Evolutionary conservation across 2,329 filamentous ascomycete species (phyloP).

Genomic region (Amauroascus verrucosus): DNA sequence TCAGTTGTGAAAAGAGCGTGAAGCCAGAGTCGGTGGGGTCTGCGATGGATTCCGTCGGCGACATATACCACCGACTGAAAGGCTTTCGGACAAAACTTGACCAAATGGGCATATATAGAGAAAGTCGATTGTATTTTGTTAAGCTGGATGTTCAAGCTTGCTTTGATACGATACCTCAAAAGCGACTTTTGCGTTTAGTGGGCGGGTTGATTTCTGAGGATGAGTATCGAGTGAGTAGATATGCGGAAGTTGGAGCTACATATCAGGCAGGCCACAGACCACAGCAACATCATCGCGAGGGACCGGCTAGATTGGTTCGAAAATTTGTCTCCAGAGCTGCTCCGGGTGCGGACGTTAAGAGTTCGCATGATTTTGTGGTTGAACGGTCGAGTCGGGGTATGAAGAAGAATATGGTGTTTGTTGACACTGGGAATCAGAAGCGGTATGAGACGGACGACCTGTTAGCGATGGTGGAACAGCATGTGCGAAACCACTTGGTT

Average conservation of each 20-base stretch:
- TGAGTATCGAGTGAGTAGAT: conserved; percentile 61
- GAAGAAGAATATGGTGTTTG: conserved; percentile 58
- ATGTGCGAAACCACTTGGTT: conserved; percentile 76
- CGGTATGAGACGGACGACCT: conserved; percentile 50
- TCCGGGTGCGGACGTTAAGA: conserved; percentile 33
- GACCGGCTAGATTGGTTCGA: conserved; percentile 23
- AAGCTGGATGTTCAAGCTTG: conserved; percentile 88
- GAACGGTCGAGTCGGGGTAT: conserved; percentile 24
- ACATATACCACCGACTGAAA: conserved; percentile 65
- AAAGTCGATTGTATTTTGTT: conserved; percentile 59
- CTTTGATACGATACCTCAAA: conserved; percentile 90
- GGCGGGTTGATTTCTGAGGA: conserved; percentile 45
- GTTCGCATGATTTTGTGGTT: conserved; percentile 39
- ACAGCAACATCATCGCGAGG: conserved; percentile 5
- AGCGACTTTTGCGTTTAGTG: conserved; percentile 58
- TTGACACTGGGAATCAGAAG: conserved; percentile 55
- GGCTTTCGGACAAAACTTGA: conserved; percentile 46
- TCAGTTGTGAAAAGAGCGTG: conserved; percentile 62
- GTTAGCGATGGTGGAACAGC: conserved; percentile 61
- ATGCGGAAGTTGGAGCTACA: conserved; percentile 58
- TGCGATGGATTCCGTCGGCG: conserved; percentile 68
- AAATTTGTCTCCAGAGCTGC: conserved; percentile 48
- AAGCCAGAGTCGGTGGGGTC: conserved; percentile 59
- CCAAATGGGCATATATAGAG: not conserved
- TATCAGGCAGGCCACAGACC: conserved; percentile 22